These are phyloP conservation scores for Penicillium brevicompactum DNA, from an alignment of 2,329 filamentous ascomycete species.

Conservation along the genomic window DNA sequence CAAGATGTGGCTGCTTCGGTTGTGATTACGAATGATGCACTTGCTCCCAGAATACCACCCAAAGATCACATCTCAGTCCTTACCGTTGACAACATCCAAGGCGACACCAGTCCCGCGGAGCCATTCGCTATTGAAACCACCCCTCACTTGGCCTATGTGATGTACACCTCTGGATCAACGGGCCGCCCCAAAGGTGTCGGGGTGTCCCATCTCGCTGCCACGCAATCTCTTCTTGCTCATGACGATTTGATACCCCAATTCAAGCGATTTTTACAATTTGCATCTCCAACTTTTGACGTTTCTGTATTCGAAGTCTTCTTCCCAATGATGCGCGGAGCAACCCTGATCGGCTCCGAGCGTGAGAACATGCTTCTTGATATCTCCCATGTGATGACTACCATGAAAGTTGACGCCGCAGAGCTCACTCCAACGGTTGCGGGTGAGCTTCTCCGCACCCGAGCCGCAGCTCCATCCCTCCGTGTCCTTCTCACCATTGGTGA, in stretches of 20 bases:
- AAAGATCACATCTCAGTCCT: conserved; percentile 24
- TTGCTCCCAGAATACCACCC: conserved; percentile 24
- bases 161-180: conserved; percentile 92
- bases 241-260: conserved; percentile 76
- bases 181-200: conserved; percentile 86
- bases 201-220: conserved; percentile 76
- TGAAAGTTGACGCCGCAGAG: conserved; percentile 81
- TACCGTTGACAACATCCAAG: conserved; percentile 23
- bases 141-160: conserved; percentile 71
- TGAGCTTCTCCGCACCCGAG: conserved; percentile 70
- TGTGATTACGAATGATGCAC: conserved; percentile 61
- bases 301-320: conserved; percentile 97
- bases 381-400: conserved; percentile 62
- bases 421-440: conserved; percentile 85
- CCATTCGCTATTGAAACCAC: conserved; percentile 28
- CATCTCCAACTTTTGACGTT: conserved; percentile 89
- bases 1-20: conserved; percentile 72
- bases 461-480: conserved; percentile 67
- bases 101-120: conserved; percentile 1
- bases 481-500: conserved; percentile 86
- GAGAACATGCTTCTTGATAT: conserved; percentile 74
- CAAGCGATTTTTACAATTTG: conserved; percentile 83
- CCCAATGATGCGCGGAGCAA: conserved; percentile 71
- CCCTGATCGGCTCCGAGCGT: conserved; percentile 71
- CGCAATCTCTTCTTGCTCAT: conserved; percentile 81